These are phyloP conservation scores for Fusarium nygamai DNA, from an alignment of 2,329 filamentous ascomycete species.

Conservation along the genomic window DNA sequence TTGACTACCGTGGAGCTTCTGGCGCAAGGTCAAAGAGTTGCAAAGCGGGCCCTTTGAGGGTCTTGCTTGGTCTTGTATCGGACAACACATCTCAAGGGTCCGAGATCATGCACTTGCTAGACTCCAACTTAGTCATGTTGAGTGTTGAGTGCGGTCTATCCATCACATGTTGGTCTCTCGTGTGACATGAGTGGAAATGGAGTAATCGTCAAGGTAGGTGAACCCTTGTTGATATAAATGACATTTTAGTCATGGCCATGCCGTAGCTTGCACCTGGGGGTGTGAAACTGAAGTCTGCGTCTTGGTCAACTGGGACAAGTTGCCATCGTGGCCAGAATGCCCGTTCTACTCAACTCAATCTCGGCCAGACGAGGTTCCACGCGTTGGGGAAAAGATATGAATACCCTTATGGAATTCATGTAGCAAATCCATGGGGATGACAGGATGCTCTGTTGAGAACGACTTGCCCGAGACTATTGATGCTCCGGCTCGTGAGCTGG, in stretches of 20 bases:
- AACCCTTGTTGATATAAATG: neutral
- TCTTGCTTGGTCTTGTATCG: neutral
- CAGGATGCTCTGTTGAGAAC: slow-evolving; percentile 1
- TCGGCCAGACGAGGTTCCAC: neutral
- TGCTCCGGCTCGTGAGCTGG: slow-evolving; percentile 6
- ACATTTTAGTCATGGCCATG: slow-evolving; percentile 4
- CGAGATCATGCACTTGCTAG: neutral
- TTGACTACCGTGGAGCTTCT: neutral
- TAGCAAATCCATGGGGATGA: neutral
- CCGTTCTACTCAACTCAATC: neutral
- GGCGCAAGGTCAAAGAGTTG: neutral
- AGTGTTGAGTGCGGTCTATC: slow-evolving; percentile 12
- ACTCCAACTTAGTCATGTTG: slow-evolving; percentile 6
- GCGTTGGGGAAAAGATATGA: neutral
- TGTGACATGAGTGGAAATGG: slow-evolving; percentile 26
- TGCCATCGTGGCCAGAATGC: neutral
- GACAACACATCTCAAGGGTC: slow-evolving; percentile 16
- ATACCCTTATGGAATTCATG: neutral
- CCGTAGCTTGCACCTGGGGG: neutral
- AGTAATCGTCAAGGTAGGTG: slow-evolving; percentile 19
- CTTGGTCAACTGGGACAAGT: neutral
- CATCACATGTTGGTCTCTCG: slow-evolving; percentile 10
- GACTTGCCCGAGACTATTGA: slow-evolving; percentile 15
- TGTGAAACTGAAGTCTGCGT: slow-evolving; percentile 11
- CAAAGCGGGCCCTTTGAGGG: neutral